Conservation (phyloP, 2,329 filamentous ascomycete genomes). For the Aotearoamyces nothofagi region DNA sequence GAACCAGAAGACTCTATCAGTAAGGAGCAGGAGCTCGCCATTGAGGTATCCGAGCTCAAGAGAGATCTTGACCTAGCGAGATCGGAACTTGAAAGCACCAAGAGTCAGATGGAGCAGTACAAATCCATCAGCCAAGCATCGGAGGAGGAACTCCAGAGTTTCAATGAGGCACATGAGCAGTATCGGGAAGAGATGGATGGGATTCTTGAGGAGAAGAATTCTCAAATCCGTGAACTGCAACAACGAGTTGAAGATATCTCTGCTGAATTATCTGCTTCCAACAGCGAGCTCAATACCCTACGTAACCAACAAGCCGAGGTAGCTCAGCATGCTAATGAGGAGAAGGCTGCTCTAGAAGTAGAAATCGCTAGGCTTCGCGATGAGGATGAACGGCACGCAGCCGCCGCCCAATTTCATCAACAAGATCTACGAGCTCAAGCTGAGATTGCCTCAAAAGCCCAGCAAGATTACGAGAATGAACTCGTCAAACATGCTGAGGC, state of each 20-base stretch:
- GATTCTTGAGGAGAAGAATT: constrained; percentile 61
- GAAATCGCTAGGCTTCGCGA: constrained; percentile 74
- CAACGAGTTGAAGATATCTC: constrained; percentile 75
- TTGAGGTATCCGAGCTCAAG: constrained; percentile 75
- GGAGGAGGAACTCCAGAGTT: constrained; percentile 72
- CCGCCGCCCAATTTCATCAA: constrained; percentile 72
- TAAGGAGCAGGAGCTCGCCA: constrained; percentile 62
- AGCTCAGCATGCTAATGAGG: constrained; percentile 57
- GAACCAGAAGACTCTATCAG: constrained; percentile 43
- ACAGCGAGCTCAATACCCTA: constrained; percentile 65
- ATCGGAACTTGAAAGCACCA: constrained; percentile 67
- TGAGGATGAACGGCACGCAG: constrained; percentile 64
- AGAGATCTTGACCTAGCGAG: constrained; percentile 72
- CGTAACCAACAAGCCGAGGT: constrained; percentile 70
- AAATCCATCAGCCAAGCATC: constrained; percentile 73
- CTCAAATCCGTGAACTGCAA: constrained; percentile 65
- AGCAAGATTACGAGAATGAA: constrained; percentile 91
- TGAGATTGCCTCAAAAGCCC: constrained; percentile 81
- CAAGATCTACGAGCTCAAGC: constrained; percentile 88
- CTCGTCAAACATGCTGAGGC: constrained; percentile 91
- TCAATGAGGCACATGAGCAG: constrained; percentile 69
- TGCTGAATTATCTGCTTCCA: constrained; percentile 65
- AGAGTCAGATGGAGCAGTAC: constrained; percentile 73
- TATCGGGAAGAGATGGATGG: constrained; percentile 77
- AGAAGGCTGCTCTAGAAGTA: constrained; percentile 63